These are phyloP conservation scores for Kodamaea suecica DNA, from an alignment of 1,139 yeast species.

Conservation along the genomic window DNA sequence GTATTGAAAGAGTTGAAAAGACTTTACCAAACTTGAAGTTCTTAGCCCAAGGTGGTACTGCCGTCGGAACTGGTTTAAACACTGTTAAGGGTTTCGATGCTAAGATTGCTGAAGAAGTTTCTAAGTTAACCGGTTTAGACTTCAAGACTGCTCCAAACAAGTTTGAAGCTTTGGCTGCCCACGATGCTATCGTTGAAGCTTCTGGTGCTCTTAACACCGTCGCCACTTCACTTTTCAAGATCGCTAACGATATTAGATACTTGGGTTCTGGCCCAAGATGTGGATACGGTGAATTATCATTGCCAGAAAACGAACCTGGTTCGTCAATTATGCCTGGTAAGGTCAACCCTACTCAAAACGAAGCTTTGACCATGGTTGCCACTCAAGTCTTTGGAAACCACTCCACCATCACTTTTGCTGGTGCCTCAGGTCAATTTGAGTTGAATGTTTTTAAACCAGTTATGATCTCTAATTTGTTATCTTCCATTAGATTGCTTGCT, in stretches of 20 bases:
- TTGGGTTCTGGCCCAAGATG: slow-evolving; percentile 99
- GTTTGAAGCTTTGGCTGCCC: slow-evolving; percentile 98
- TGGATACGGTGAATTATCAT: slow-evolving; percentile 92
- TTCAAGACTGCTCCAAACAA: slow-evolving; percentile 97
- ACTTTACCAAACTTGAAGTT: slow-evolving; percentile 71
- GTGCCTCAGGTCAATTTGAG: slow-evolving; percentile 98
- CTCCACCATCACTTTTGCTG: slow-evolving; percentile 91
- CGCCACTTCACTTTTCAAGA: slow-evolving; percentile 89
- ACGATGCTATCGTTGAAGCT: slow-evolving; percentile 96
- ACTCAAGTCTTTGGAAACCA: slow-evolving; percentile 97
- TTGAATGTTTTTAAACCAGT: slow-evolving; percentile 97
- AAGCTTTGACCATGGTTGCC: slow-evolving; percentile 97
- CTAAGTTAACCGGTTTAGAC: slow-evolving; percentile 80
- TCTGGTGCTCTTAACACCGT: slow-evolving; percentile 96
- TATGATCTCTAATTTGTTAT: slow-evolving; percentile 83
- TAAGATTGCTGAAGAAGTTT: slow-evolving; percentile 74
- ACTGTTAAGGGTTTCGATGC: slow-evolving; percentile 87
- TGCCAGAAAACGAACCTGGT: slow-evolving; percentile 99
- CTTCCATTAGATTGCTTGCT: slow-evolving; percentile 81
- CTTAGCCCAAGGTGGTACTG: slow-evolving; percentile 99
- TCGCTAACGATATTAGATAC: slow-evolving; percentile 96
- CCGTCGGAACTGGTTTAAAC: slow-evolving; percentile 97
- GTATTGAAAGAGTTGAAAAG: slow-evolving; percentile 80
- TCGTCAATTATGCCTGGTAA: slow-evolving; percentile 99
- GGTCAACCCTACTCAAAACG: slow-evolving; percentile 98